These are phyloP conservation scores for Prunus kanzakura DNA, from an alignment of 306 rosid species.

Conservation along the genomic window DNA sequence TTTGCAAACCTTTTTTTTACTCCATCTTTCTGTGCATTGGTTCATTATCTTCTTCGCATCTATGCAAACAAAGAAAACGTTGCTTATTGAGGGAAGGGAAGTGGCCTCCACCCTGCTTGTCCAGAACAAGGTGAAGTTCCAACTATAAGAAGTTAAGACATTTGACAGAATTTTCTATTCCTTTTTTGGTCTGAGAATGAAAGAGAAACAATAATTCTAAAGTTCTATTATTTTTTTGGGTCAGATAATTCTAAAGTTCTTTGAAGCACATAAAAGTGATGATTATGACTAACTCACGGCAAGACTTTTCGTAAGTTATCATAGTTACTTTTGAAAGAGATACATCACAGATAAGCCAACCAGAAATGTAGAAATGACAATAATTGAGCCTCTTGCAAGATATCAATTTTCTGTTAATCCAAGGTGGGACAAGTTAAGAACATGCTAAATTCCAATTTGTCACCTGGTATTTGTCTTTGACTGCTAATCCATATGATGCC, in stretches of 20 bases:
- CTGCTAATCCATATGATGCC: background rate
- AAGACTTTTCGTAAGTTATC: constrained; percentile 4
- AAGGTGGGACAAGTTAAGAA: constrained; percentile 1
- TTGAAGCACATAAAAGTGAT: background rate
- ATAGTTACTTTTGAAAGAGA: background rate
- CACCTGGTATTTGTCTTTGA: constrained; percentile 4
- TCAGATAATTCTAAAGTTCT: background rate
- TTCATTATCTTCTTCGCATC: background rate
- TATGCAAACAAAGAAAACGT: background rate
- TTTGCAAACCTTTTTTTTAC: constrained; percentile 12
- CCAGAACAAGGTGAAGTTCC: background rate
- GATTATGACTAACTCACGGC: constrained; percentile 18
- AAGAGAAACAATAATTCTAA: background rate
- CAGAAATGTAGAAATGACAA: background rate
- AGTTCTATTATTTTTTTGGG: background rate
- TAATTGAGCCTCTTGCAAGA: background rate
- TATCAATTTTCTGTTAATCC: background rate
- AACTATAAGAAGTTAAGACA: background rate
- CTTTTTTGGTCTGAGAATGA: background rate
- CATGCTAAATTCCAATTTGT: background rate
- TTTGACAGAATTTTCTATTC: background rate
- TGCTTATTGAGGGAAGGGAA: background rate
- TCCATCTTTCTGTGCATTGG: constrained; percentile 4
- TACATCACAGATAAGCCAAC: constrained; percentile 2
- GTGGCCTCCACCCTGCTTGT: background rate